phyloP scores from a whole-genome alignment of 1,284 basidiomycete genomes.

The Ceratobasidium sp. region DNA sequence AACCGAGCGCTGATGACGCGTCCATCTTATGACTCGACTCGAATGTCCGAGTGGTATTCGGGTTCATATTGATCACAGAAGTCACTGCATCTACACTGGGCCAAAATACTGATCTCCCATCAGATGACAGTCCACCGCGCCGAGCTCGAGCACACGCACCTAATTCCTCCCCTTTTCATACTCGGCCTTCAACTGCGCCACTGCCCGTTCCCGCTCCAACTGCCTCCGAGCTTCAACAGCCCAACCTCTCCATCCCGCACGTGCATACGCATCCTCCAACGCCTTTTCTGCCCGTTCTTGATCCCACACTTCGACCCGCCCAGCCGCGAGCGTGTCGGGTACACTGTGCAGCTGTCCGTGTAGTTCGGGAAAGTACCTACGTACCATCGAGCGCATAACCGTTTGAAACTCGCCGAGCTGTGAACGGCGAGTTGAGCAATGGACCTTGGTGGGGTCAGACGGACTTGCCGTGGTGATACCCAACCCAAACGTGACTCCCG shows the following conservation, averaged over 20 bases:
- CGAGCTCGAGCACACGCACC: too few relatives aligned
- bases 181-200: constrained; percentile 12
- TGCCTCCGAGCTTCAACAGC: constrained; percentile 15
- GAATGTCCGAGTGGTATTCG: constrained; percentile 6
- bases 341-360: constrained; percentile 14
- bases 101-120: too few relatives aligned
- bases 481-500: constrained; percentile 3
- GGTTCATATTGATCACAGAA: not conserved
- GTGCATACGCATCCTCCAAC: constrained; percentile 14
- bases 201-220: constrained; percentile 21
- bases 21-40: not conserved
- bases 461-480: constrained; percentile 22
- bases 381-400: constrained; percentile 19
- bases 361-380: constrained; percentile 8
- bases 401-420: constrained; percentile 26
- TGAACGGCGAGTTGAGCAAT: not conserved
- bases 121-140: too few relatives aligned
- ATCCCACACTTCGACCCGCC: constrained; percentile 14
- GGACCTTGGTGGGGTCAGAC: not conserved
- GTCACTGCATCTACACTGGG: too few relatives aligned
- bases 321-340: not conserved
- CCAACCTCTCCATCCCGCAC: constrained; percentile 6
- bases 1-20: not conserved
- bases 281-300: constrained; percentile 6
- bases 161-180: too few relatives aligned